Evolutionary conservation across 2,329 filamentous ascomycete species (phyloP), one percentile per base, ranked within the genome.

Genomic region (Pyrenochaeta sp.): DNA sequence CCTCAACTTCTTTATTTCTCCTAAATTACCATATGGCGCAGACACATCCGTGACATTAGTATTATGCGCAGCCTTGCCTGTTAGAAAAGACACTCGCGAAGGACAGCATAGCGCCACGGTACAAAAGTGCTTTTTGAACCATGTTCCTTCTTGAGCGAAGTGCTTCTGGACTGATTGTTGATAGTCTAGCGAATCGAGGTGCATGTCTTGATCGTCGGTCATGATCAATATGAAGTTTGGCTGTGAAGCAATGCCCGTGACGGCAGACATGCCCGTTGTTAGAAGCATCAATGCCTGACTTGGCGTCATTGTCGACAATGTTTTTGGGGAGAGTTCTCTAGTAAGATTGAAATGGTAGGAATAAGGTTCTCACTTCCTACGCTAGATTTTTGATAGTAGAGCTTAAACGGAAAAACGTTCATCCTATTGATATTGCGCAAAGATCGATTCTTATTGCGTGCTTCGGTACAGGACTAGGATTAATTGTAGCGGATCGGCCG

Each of bases 51-150:
- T 91, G 1, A 91, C 87, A 63, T 91, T 91, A 0, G 88, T 90
- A 62, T 90, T 91, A 65, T 91, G 89, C 0, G 88, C 86, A 6
- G 86, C 83, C 67, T 85, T 86, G 0, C 89, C 89, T 0, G 88
- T 90, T 83, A 84, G 86, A 1, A 91, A 73, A 13, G 83, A 86
- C 2, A 89, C 89, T 1, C 89, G 81, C 0, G 88, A 87, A 0
- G 89, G 89, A 64, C 89, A 91, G 72, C 89, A 91, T 0, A 90
- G 73, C 0, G 89, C 82, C 0, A 87, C 86, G 0, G 89, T 91
- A 64, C 87, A 89, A 56, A 86, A 91, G 66, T 91, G 89, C 39
- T 84, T 85, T 45, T 78, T 77, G 60, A 85, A 91, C 1, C 81
- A 82, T 0, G 86, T 88, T 0, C 88, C 89, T 52, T 86, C 77